phyloP scores from a whole-genome alignment of 2,329 filamentous ascomycete genomes.

The Phialophora macrospora region DNA sequence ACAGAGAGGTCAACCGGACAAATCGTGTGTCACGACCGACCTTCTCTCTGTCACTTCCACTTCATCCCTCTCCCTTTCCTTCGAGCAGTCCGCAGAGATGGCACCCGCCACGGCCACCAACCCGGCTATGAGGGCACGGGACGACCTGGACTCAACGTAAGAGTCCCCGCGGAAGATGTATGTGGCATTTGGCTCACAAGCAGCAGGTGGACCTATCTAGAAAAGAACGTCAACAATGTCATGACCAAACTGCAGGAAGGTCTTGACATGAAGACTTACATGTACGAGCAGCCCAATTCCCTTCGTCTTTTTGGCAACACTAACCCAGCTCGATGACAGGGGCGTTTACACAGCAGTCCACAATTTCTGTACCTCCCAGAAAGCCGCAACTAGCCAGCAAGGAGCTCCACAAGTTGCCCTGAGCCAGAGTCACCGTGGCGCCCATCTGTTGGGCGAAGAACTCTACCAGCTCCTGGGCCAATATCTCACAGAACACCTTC shows the following conservation, averaged over 20 bases:
- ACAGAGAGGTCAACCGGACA: background rate
- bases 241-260: constrained; percentile 92
- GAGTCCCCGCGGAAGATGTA: constrained; percentile 36
- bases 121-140: constrained; percentile 42
- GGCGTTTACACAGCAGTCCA: constrained; percentile 73
- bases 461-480: constrained; percentile 88
- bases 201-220: constrained; percentile 82
- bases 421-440: constrained; percentile 45
- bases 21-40: background rate
- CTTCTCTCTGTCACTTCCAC: background rate
- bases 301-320: constrained; percentile 56
- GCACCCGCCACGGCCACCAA: constrained; percentile 32
- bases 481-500: constrained; percentile 80
- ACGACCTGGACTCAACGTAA: constrained; percentile 66
- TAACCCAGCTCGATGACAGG: constrained; percentile 14
- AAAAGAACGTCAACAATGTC: constrained; percentile 85
- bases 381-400: constrained; percentile 66
- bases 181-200: background rate
- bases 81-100: constrained; percentile 23
- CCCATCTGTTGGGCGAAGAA: constrained; percentile 92
- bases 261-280: constrained; percentile 80
- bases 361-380: constrained; percentile 99
- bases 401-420: constrained; percentile 7
- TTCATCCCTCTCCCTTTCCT: background rate
- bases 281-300: constrained; percentile 53